A percentile compares a stretch with the other conserved stretches of the same genome.
Evolutionary conservation across 2,329 filamentous ascomycete species (phyloP).

Genomic region (Colletotrichum kahawae): DNA sequence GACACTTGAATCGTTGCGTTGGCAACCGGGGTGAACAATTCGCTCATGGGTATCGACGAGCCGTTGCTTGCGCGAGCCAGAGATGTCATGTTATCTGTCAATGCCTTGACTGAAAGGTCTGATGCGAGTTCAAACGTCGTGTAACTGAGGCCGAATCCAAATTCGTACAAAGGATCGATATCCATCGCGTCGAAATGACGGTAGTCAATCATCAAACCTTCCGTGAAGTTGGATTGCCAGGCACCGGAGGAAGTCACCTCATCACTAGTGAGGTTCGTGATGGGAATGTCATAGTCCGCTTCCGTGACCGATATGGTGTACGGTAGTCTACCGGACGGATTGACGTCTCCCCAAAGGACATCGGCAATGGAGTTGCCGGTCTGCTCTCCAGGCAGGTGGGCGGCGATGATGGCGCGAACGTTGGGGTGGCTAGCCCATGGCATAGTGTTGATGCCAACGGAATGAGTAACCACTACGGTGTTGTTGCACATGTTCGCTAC

Average conservation of each 20-base stretch:
- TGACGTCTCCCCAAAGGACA: conserved; percentile 67
- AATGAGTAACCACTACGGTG: conserved; percentile 68
- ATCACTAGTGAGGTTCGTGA: conserved; percentile 56
- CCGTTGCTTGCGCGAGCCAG: conserved; percentile 43
- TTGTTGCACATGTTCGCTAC: conserved; percentile 54
- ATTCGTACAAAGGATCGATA: conserved; percentile 58
- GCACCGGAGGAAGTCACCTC: conserved; percentile 64
- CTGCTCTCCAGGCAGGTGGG: conserved; percentile 78
- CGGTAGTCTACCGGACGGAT: conserved; percentile 50
- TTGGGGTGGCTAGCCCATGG: conserved; percentile 66
- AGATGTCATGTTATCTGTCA: conserved; percentile 35
- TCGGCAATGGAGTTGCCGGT: conserved; percentile 77
- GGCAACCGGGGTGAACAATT: conserved; percentile 49
- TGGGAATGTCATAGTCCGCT: conserved; percentile 47
- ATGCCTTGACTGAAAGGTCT: conserved; percentile 46
- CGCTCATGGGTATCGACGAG: conserved; percentile 46
- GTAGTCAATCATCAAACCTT: conserved; percentile 61
- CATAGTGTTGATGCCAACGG: conserved; percentile 61
- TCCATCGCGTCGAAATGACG: conserved; percentile 54
- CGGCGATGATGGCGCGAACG: conserved; percentile 77
- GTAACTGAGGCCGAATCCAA: conserved; percentile 73
- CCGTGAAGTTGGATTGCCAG: conserved; percentile 54
- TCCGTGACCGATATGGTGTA: conserved; percentile 55
- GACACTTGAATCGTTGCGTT: conserved; percentile 64
- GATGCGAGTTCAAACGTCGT: conserved; percentile 62